A percentile compares a stretch with the other conserved stretches of the same genome.
These are phyloP conservation scores for Botrytis sinoallii DNA, from an alignment of 2,329 filamentous ascomycete species.

Conservation along the genomic window DNA sequence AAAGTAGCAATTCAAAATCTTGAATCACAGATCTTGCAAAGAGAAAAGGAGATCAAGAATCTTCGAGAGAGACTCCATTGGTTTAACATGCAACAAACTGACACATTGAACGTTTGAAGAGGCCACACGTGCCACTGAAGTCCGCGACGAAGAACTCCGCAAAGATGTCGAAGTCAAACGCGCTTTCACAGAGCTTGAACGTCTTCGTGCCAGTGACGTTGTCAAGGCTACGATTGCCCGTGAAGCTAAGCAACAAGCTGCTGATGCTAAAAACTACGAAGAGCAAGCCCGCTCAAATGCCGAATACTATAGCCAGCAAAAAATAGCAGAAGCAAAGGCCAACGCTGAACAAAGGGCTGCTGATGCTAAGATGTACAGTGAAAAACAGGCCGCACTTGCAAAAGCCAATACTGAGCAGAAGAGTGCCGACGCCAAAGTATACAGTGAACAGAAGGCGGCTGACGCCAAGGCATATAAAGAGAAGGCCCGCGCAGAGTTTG, in stretches of 20 bases:
- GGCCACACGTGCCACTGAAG: constrained; percentile 69
- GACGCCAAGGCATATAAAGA: constrained; percentile 49
- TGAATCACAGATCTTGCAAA: neutral
- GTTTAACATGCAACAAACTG: neutral
- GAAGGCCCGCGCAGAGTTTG: constrained; percentile 7
- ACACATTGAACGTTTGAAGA: constrained; percentile 37
- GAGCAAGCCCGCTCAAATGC: constrained; percentile 59
- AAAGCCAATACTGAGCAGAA: constrained; percentile 16
- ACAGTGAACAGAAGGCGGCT: constrained; percentile 48
- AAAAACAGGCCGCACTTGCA: constrained; percentile 45
- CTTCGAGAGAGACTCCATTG: neutral
- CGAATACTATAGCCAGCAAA: constrained; percentile 31
- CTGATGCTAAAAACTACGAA: constrained; percentile 63
- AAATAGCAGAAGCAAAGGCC: neutral
- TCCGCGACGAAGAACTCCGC: constrained; percentile 76
- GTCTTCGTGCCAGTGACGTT: constrained; percentile 72
- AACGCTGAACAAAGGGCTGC: constrained; percentile 50
- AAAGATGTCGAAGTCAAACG: constrained; percentile 73
- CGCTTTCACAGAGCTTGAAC: constrained; percentile 76
- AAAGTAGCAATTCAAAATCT: neutral
- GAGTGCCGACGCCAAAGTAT: constrained; percentile 46
- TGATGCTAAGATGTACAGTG: constrained; percentile 63
- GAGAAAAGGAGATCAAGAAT: neutral
- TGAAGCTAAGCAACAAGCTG: constrained; percentile 66
- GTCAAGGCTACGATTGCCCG: constrained; percentile 70